Percentiles rank a stretch among this genome's conserved stretches.
These are phyloP conservation scores for Aspergillus panamensis DNA, from an alignment of 495 filamentous ascomycete species.

Conservation along the genomic window DNA sequence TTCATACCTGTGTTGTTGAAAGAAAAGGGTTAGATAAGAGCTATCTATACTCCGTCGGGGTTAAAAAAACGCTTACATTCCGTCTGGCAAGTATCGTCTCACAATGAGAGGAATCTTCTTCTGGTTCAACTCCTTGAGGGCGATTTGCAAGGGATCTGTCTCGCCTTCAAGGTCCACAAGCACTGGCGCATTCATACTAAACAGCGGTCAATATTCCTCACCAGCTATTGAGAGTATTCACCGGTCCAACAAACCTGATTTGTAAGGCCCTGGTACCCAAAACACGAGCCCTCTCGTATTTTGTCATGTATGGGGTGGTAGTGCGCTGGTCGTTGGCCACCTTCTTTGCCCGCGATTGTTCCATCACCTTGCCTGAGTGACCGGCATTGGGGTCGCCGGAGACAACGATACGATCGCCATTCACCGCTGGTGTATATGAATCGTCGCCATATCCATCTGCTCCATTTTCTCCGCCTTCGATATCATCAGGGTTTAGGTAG, in stretches of 20 bases:
- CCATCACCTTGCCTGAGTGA: constrained; percentile 48
- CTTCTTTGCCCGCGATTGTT: constrained; percentile 78
- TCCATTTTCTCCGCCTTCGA: constrained; percentile 37
- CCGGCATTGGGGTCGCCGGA: constrained; percentile 73
- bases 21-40: constrained; percentile 14
- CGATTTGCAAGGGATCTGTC: constrained; percentile 96
- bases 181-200: constrained; percentile 95
- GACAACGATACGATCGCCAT: constrained; percentile 60
- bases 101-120: constrained; percentile 98
- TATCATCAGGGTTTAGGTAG: constrained; percentile 46
- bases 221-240: background rate
- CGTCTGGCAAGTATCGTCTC: constrained; percentile 91
- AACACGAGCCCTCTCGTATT: constrained; percentile 93
- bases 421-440: constrained; percentile 44
- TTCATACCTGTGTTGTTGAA: constrained; percentile 68
- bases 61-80: constrained; percentile 66
- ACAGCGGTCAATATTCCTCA: constrained; percentile 10
- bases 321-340: constrained; percentile 82
- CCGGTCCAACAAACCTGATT: constrained; percentile 70
- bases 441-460: constrained; percentile 52
- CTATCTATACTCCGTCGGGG: background rate
- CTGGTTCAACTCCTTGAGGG: constrained; percentile 92
- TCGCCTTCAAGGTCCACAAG: constrained; percentile 95
- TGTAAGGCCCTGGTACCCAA: constrained; percentile 90
- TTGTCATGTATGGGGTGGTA: constrained; percentile 99